phyloP scores from a whole-genome alignment of 2,329 filamentous ascomycete species.

The Madurella mycetomatis region DNA sequence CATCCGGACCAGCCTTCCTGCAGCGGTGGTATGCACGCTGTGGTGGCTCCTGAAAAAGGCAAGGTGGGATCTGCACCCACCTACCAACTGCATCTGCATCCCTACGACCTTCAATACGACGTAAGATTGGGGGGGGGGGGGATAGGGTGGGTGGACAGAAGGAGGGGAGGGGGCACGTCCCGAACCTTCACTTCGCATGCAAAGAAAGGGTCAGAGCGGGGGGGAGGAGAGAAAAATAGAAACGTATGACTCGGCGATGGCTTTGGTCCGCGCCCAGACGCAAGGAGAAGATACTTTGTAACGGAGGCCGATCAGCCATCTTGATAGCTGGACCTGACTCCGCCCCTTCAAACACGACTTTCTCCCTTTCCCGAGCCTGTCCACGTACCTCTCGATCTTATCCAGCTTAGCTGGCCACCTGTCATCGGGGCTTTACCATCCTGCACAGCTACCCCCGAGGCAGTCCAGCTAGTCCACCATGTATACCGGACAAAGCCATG shows the following conservation, averaged over 20 bases:
- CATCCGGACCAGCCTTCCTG: too few relatives aligned
- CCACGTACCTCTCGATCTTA: too few relatives aligned
- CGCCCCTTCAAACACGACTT: not conserved
- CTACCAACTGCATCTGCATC: constrained; percentile 15
- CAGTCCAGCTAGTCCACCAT: too few relatives aligned
- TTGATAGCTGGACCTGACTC: not conserved
- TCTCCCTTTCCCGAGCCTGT: not conserved
- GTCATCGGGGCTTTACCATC: too few relatives aligned
- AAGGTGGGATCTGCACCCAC: constrained; percentile 12
- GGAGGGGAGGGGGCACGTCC: not conserved
- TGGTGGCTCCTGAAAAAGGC: constrained; percentile 7
- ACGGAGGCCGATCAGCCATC: not conserved
- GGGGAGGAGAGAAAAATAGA: too few relatives aligned
- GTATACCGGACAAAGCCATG: too few relatives aligned
- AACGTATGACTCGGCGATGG: too few relatives aligned
- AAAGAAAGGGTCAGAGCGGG: too few relatives aligned
- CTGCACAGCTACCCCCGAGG: too few relatives aligned
- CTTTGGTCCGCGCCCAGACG: too few relatives aligned
- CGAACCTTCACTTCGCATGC: too few relatives aligned
- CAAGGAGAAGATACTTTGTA: not conserved
- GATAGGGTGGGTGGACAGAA: not conserved
- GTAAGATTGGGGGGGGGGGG: not conserved
- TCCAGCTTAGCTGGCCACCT: too few relatives aligned
- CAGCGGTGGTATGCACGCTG: not conserved
- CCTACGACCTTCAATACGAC: not conserved